phyloP scores from a whole-genome alignment of 2,329 filamentous ascomycete genomes.

The Botrytis tulipae region DNA sequence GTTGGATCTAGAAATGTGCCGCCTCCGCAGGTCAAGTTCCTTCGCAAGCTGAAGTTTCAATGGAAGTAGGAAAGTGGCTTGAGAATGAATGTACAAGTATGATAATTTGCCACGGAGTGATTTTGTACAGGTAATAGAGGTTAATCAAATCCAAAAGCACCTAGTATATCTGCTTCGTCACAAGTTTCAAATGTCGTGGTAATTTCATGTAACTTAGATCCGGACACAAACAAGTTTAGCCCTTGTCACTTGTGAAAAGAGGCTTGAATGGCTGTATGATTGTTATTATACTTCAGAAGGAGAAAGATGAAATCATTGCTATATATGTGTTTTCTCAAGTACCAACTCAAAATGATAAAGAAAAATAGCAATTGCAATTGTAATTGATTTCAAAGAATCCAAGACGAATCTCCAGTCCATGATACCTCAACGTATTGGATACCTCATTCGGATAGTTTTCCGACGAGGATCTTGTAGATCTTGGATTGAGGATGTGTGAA shows the following conservation, averaged over 20 bases:
- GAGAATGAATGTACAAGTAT: not conserved
- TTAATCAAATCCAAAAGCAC: not conserved
- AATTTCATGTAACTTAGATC: constrained; percentile 2
- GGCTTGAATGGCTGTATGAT: not conserved
- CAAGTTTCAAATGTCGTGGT: constrained; percentile 14
- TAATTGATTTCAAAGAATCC: not conserved
- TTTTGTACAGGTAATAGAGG: not conserved
- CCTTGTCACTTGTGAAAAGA: not conserved
- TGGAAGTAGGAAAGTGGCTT: not conserved
- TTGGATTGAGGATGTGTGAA: not conserved
- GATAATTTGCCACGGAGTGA: not conserved
- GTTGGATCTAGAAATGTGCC: not conserved
- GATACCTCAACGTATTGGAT: not conserved
- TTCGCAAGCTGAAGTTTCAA: not conserved
- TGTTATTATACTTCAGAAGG: not conserved
- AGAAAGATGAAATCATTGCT: not conserved
- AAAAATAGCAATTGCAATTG: not conserved
- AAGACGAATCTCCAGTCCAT: not conserved
- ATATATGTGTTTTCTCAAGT: not conserved
- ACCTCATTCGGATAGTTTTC: not conserved
- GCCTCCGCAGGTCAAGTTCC: not conserved
- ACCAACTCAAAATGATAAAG: not conserved
- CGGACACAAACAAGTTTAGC: not conserved
- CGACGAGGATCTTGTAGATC: not conserved
- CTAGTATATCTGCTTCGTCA: not conserved